Evolutionary conservation across 192 early-diverging fungal genomes (phyloP), one percentile per base, ranked within the genome.

Genomic region (Backusella luteola): DNA sequence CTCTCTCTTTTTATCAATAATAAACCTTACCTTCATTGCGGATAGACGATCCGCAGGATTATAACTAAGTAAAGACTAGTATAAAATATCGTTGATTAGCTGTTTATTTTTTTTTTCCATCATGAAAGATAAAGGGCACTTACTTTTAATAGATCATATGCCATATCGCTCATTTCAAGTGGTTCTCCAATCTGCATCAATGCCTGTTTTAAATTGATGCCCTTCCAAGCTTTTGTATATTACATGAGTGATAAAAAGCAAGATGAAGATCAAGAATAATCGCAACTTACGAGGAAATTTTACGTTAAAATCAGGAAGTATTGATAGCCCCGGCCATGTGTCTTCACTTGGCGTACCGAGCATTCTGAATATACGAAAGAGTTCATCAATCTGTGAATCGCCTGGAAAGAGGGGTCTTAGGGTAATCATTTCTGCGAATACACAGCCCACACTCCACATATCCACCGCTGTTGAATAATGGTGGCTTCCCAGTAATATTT

Each of bases 371-470:
- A 90, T 89, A 73, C 81, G 79, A 74, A 89, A 90, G 12, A 90
- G 70, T 71, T 90, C 79, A 74, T 90, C 89, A 78, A 90, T 90
- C 53, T 90, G 85, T 0, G 88, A 89, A 75, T 90, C 89, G 29
- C 87, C 86, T 38, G 97, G 94, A 73, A 99, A 98, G 49, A 98
- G 80, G 1, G 98, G 94, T 19, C 81, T 81, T 44, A 92, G 85
- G 41, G 84, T 81, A 36, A 89, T 85, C 95, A 99, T 94, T 85
- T 99, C 98, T 36, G 96, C 96, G 89, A 99, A 94, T 75, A 99
- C 97, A 81, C 97, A 98, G 1, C 96, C 98, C 59, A 97, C 91
- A 68, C 92, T 93, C 98, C 98, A 99, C 87, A 99, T 97, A 83
- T 99, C 98, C 36, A 99, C 92, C 9, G 91, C 93, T 11, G 94